These are phyloP conservation scores for Suillus plorans DNA, from an alignment of 768 basidiomycete species.

Conservation along the genomic window DNA sequence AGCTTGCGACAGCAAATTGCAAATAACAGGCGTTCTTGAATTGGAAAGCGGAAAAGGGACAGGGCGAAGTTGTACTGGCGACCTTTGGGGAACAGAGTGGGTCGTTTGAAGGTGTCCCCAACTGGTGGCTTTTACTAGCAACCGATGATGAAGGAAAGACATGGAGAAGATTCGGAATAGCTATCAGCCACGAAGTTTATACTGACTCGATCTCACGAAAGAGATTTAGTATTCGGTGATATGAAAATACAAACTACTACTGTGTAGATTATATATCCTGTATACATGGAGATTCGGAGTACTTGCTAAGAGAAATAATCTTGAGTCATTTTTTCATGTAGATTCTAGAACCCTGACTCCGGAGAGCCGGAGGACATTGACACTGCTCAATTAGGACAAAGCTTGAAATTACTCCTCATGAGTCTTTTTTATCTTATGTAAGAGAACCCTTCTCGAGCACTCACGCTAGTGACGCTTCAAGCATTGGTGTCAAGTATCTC, in stretches of 20 bases:
- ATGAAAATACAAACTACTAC: neutral
- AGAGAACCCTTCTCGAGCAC: no score
- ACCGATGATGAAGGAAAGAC: neutral
- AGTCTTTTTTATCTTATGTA: no score
- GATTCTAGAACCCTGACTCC: no score
- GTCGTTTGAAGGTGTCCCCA: neutral
- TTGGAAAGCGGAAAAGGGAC: neutral
- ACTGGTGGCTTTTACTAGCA: slow-evolving; percentile 1
- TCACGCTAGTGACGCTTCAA: no score
- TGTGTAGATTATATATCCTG: neutral
- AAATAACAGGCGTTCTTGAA: neutral
- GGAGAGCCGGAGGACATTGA: no score
- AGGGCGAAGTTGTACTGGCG: neutral
- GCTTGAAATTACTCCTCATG: no score
- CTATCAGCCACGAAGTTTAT: neutral
- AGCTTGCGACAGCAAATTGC: neutral
- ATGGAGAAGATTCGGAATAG: neutral
- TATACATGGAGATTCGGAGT: neutral
- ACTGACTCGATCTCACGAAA: neutral
- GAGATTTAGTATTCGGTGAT: neutral
- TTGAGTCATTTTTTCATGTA: no score
- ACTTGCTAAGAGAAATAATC: neutral
- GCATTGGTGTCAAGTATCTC: no score
- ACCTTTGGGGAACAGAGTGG: neutral
- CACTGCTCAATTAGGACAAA: no score